Conservation (phyloP, 2,329 filamentous ascomycete species). For the Aspergillus pseudoviridinutans region DNA sequence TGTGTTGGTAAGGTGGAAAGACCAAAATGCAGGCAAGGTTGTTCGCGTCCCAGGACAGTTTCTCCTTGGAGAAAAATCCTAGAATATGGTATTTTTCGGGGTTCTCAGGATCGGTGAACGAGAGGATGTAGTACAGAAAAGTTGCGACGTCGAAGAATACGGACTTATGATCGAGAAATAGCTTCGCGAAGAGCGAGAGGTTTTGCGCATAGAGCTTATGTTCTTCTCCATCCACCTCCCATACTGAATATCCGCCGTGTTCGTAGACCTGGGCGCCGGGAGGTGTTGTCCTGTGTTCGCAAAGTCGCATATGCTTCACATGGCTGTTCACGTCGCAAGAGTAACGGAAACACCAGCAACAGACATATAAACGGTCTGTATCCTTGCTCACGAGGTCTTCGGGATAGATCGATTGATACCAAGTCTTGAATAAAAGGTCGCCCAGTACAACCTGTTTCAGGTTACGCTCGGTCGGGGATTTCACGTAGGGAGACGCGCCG, state of each 20-base stretch:
- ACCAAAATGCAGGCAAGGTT: constrained; percentile 95
- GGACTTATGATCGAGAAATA: constrained; percentile 97
- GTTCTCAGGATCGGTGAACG: constrained; percentile 59
- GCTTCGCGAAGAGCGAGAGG: constrained; percentile 89
- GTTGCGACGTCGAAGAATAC: constrained; percentile 95
- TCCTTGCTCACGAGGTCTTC: constrained; percentile 58
- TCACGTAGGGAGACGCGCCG: constrained; percentile 22
- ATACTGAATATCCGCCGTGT: constrained; percentile 76
- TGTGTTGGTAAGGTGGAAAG: constrained; percentile 92
- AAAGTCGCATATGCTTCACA: constrained; percentile 44
- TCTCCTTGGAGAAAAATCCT: constrained; percentile 99
- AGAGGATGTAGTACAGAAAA: constrained; percentile 91
- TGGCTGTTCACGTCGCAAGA: constrained; percentile 47
- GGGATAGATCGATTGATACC: constrained; percentile 88
- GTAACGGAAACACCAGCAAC: constrained; percentile 93
- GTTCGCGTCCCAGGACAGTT: constrained; percentile 98
- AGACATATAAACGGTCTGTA: constrained; percentile 71
- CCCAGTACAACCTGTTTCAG: constrained; percentile 84
- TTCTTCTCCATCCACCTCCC: constrained; percentile 87
- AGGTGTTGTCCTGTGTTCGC: constrained; percentile 50
- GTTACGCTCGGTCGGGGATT: constrained; percentile 60
- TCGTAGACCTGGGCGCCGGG: constrained; percentile 75
- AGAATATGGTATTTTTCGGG: constrained; percentile 57
- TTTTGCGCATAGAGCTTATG: constrained; percentile 92
- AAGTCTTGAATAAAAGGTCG: constrained; percentile 77